Conservation (phyloP, 2,329 filamentous ascomycete genomes). For the Scedosporium minutisporum region DNA sequence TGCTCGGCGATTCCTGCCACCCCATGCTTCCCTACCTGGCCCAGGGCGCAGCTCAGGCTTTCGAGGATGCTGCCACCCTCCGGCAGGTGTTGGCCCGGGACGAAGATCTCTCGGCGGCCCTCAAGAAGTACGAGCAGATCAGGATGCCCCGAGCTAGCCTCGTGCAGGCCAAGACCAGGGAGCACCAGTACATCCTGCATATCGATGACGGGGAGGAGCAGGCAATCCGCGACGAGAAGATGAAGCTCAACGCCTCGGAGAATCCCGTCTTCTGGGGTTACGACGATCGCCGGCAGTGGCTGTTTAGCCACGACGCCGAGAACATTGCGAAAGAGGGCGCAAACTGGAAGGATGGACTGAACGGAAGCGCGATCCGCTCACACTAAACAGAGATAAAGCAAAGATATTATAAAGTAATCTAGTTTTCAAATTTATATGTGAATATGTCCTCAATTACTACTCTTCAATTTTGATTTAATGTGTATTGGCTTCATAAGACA, state of each 20-base stretch:
- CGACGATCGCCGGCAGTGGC: conserved; percentile 9
- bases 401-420: no score
- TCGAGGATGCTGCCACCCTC: conserved; percentile 30
- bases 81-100: conserved; percentile 12
- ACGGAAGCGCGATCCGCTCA: background rate
- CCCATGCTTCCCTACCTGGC: conserved; percentile 39
- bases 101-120: conserved; percentile 2
- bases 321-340: conserved; percentile 7
- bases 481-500: no score
- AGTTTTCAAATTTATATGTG: no score
- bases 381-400: background rate
- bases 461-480: no score
- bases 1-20: conserved; percentile 35
- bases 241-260: conserved; percentile 8
- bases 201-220: conserved; percentile 48
- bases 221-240: conserved; percentile 32
- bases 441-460: no score
- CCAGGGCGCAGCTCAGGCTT: conserved; percentile 29
- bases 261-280: conserved; percentile 11
- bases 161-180: conserved; percentile 13
- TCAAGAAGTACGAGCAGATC: conserved; percentile 10
- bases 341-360: conserved; percentile 4
- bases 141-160: conserved; percentile 12
- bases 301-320: conserved; percentile 11
- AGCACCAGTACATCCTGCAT: conserved; percentile 48